Evolutionary conservation across 1,284 basidiomycete species (phyloP).

Genomic region (Papiliotrema fonsecae): DNA sequence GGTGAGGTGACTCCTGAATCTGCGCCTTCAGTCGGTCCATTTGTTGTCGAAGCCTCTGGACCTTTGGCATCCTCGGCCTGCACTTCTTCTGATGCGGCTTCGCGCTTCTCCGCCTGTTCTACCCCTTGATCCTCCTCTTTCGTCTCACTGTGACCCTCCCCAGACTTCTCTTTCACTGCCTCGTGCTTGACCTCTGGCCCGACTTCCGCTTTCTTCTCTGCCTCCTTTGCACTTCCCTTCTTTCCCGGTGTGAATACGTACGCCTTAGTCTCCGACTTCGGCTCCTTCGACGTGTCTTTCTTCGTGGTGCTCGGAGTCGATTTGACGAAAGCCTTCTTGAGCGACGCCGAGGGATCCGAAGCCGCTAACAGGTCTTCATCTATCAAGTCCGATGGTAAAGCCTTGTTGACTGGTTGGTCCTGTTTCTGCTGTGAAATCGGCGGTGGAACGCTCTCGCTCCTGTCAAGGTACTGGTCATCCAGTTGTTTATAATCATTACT

Average conservation of each 20-base stretch:
- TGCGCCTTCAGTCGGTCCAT: too few relatives aligned
- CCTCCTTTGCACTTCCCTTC: background rate
- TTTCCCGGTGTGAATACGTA: conserved; percentile 9
- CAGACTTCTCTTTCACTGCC: background rate
- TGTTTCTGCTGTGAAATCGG: too few relatives aligned
- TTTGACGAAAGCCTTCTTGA: conserved; percentile 45
- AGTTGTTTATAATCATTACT: background rate
- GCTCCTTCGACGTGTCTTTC: conserved; percentile 13
- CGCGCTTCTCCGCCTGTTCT: too few relatives aligned
- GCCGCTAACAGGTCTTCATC: conserved; percentile 42
- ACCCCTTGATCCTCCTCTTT: too few relatives aligned
- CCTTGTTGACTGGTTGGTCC: background rate
- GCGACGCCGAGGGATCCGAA: conserved; percentile 35
- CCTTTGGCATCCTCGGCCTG: too few relatives aligned
- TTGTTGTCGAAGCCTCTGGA: too few relatives aligned
- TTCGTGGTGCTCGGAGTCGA: conserved; percentile 14
- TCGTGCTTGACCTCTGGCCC: background rate
- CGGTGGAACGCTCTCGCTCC: too few relatives aligned
- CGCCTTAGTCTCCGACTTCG: conserved; percentile 8
- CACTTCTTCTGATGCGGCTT: too few relatives aligned
- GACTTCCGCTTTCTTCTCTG: conserved; percentile 1
- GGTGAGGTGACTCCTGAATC: background rate
- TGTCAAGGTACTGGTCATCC: background rate
- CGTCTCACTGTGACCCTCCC: too few relatives aligned
- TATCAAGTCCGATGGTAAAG: conserved; percentile 27